Evolutionary conservation across 2,329 filamentous ascomycete genomes (phyloP).

Genomic region (Fusarium vanettenii): DNA sequence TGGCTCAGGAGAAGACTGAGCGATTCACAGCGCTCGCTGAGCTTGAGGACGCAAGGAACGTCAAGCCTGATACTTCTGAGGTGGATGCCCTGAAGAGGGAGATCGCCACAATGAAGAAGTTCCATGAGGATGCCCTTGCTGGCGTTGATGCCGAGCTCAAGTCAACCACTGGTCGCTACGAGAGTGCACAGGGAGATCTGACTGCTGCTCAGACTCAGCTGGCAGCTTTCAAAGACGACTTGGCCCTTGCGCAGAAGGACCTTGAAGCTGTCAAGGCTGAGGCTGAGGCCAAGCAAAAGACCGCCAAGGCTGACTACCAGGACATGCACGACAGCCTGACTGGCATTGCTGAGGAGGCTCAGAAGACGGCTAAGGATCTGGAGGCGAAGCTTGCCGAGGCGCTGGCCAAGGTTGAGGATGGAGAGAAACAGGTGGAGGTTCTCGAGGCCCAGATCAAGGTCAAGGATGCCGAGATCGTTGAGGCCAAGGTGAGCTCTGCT

Average conservation of each 20-base stretch:
- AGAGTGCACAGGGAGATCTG: slow-evolving; percentile 50
- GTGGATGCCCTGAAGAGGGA: slow-evolving; percentile 64
- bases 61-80: slow-evolving; percentile 67
- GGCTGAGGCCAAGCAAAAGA: slow-evolving; percentile 64
- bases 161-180: slow-evolving; percentile 51
- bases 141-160: slow-evolving; percentile 48
- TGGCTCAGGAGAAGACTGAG: slow-evolving; percentile 70
- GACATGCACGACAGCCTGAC: slow-evolving; percentile 74
- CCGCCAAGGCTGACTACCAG: slow-evolving; percentile 68
- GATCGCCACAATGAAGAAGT: slow-evolving; percentile 60
- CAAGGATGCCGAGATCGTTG: slow-evolving; percentile 72
- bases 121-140: slow-evolving; percentile 58
- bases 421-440: slow-evolving; percentile 60
- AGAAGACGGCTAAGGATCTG: slow-evolving; percentile 63
- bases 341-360: slow-evolving; percentile 68
- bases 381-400: slow-evolving; percentile 62
- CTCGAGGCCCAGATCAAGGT: slow-evolving; percentile 68
- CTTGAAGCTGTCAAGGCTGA: slow-evolving; percentile 64
- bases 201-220: slow-evolving; percentile 50
- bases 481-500: slow-evolving; percentile 63
- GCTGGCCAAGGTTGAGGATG: slow-evolving; percentile 58
- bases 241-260: slow-evolving; percentile 63
- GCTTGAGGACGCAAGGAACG: slow-evolving; percentile 67
- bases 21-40: slow-evolving; percentile 70
- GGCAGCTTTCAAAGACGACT: slow-evolving; percentile 51